Evolutionary conservation across 768 basidiomycete species (phyloP).

Genomic region (Termitomyces sp.): DNA sequence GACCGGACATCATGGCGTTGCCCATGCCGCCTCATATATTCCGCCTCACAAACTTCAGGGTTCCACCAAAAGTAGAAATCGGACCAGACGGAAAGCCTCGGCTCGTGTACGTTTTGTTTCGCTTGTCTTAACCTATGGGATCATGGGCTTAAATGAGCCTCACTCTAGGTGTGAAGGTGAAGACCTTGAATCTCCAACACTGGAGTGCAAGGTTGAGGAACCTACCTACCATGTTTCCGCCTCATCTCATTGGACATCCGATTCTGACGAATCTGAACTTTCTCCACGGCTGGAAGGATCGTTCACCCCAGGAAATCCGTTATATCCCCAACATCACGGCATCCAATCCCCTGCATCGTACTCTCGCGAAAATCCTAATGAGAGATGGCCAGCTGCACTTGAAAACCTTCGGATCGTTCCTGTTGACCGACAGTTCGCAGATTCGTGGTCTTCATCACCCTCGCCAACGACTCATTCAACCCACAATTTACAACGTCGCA

Average conservation of each 20-base stretch:
- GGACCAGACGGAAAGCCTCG: slow-evolving; percentile 65
- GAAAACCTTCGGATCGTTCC: slow-evolving; percentile 24
- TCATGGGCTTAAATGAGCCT: neutral
- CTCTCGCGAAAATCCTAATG: slow-evolving; percentile 19
- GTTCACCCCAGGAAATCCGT: slow-evolving; percentile 25
- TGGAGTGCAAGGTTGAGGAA: slow-evolving; percentile 50
- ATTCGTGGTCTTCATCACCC: slow-evolving; percentile 22
- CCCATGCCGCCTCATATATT: slow-evolving; percentile 77
- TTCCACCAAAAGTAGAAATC: slow-evolving; percentile 76
- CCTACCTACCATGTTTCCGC: slow-evolving; percentile 36
- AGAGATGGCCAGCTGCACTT: slow-evolving; percentile 27
- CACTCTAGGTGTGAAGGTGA: slow-evolving; percentile 25
- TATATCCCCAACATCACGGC: slow-evolving; percentile 27
- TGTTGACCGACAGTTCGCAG: slow-evolving; percentile 17
- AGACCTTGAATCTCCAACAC: slow-evolving; percentile 30
- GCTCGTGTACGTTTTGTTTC: slow-evolving; percentile 48
- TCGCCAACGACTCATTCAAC: slow-evolving; percentile 20
- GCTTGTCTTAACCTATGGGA: neutral
- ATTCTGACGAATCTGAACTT: slow-evolving; percentile 22
- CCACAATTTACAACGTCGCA: slow-evolving; percentile 25
- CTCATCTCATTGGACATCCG: slow-evolving; percentile 33
- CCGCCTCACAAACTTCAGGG: slow-evolving; percentile 75
- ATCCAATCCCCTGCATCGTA: slow-evolving; percentile 22
- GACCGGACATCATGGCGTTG: slow-evolving; percentile 68
- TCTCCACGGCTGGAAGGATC: slow-evolving; percentile 31